Evolutionary conservation across 371 early-diverging fungal species (phyloP), one percentile per base, ranked within the genome.

Genomic region (Circinella minor): DNA sequence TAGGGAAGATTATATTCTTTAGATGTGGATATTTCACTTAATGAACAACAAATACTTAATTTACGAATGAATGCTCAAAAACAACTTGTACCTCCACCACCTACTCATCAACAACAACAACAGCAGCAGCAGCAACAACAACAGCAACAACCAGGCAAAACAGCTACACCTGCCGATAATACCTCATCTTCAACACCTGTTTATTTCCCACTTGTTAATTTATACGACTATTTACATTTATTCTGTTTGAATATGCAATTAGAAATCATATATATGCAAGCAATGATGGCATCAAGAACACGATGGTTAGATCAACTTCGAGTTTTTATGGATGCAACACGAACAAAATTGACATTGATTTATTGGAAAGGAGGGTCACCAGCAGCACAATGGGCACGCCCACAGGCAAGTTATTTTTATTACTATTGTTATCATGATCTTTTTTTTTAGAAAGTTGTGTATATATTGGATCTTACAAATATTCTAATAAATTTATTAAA

Each of bases 141-240:
- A n/a, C n/a, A n/a, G n/a, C 27, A 27, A 27, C 27, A 27, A 27
- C 27, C 27, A 2, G 27, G 27, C 27, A 27, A 27, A 27, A 1
- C 27, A 27, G 27, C 27, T 27, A 27, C 27, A 27, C 27, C 27
- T 27, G 27, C 27, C 2, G 27, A 27, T 27, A 27, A 27, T 27
- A 27, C 27, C 27, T 27, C 27, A 27, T 27, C 27, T 27, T 27
- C 47, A 62, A 34, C 59, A 38, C 68, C 54, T 9, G 39, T 79
- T 1, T 81, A 81, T 36, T 82, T 85, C 55, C 83, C 88, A 36
- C 81, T 92, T 38, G 83, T 87, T 18, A 86, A 87, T 43, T 69
- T 92, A 46, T 90, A 91, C 68, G 91, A 91, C 72, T 90, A 89
- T 71, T 70, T 91, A 61, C 91, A 93, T 54, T 77, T 85, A 39